Evolutionary conservation across 495 filamentous ascomycete species (phyloP), one percentile per base, ranked within the genome.

Genomic region (Hypomontagnella monticulosa): DNA sequence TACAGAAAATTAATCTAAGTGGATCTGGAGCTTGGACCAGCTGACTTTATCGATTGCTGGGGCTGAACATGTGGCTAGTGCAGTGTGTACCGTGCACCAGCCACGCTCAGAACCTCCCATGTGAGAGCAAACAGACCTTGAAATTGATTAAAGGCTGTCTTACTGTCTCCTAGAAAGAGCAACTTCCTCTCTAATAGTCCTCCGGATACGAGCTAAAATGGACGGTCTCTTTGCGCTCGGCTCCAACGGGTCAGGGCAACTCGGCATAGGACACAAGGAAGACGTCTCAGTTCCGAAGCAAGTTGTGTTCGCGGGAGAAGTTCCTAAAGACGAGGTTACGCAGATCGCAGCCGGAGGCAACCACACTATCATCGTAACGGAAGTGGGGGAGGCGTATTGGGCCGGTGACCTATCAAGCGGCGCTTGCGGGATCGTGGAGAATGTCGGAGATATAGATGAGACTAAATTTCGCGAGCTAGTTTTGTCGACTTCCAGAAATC

Each of bases 211-310:
- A 38, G 36, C 1, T 3, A 43, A 49, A 57, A 83, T 83, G 80
- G 47, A 76, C 14, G 65, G 72, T 44, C 79, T 97, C 41, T 92
- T 88, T 71, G 88, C 93, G n/a, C 87, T 97, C 64, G 95, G 95
- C 33, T 97, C 94, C 27, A 99, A 97, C 75, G 88, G 91, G 36
- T 91, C 88, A 5, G 91, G 92, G 51, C 95, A 99, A 72, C 84
- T 99, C 34, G 92, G 90, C 34, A 81, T 97, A 44, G 86, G 86
- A 18, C 89, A 93, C 75, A 81, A 76, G 42, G 82, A 92, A 60
- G 93, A 97, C 73, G 85, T 89, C 10, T 88, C 87, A 3, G 75
- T 79, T 0, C 92, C 93, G 4, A 83, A 87, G 44, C 76, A 71
- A 57, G 91, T 89, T 68, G 52, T 83, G 33, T 84, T 87, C 62